Evolutionary conservation across 1,284 basidiomycete species (phyloP).

Genomic region (Blastosporella zonata): DNA sequence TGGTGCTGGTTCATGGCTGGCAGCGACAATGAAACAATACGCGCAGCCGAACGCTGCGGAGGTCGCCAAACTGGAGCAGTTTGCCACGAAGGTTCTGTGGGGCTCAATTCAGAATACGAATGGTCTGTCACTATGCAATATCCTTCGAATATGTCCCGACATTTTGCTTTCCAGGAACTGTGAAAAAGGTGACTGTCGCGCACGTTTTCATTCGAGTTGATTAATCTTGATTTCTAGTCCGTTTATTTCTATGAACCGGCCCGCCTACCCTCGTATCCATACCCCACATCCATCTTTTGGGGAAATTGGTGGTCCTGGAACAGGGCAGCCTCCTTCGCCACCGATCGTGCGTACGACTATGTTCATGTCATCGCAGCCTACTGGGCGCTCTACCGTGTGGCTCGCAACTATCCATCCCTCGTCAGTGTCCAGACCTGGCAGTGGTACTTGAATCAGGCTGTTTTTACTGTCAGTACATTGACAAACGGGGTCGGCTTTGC

Average conservation of each 20-base stretch:
- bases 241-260: conserved; percentile 54
- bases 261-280: conserved; percentile 44
- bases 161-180: conserved; percentile 33
- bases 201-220: neutral
- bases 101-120: conserved; percentile 52
- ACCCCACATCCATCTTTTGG: conserved; percentile 50
- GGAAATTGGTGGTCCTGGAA: conserved; percentile 61
- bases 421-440: conserved; percentile 47
- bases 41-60: conserved; percentile 51
- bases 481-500: conserved; percentile 48
- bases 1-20: conserved; percentile 57
- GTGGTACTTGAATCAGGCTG: conserved; percentile 57
- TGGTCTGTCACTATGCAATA: conserved; percentile 29
- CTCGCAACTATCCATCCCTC: conserved; percentile 52
- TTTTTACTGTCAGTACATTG: conserved; percentile 47
- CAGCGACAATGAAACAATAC: conserved; percentile 55
- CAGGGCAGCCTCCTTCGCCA: conserved; percentile 44
- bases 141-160: neutral
- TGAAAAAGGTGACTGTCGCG: conserved; percentile 43
- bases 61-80: conserved; percentile 51
- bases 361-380: conserved; percentile 57
- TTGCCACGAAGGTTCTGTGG: conserved; percentile 45
- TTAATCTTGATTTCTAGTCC: conserved; percentile 31
- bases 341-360: conserved; percentile 58
- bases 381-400: conserved; percentile 58